Conservation (phyloP, 257 asterid genomes). For the Osmanthus fragrans region DNA sequence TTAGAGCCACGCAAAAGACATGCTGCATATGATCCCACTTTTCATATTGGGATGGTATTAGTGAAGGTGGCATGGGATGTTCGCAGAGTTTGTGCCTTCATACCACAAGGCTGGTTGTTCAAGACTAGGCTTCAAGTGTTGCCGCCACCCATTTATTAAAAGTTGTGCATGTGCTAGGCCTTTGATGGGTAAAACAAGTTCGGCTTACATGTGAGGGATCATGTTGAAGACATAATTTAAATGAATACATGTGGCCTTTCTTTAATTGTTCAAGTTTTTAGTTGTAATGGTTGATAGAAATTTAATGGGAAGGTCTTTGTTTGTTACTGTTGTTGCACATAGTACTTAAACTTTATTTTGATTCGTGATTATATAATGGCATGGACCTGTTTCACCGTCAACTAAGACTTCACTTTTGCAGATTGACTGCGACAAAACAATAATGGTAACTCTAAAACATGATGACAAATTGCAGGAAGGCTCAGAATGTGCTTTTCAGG, state of each 20-base stretch:
- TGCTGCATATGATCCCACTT: background rate
- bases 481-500: slow-evolving; percentile 95
- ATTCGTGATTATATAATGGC: background rate
- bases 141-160: background rate
- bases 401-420: slow-evolving; percentile 36
- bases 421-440: slow-evolving; percentile 98
- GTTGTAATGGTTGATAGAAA: background rate
- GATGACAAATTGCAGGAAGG: slow-evolving; percentile 99
- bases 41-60: background rate
- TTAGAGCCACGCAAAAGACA: background rate
- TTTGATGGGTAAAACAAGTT: background rate
- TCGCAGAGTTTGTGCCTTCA: background rate
- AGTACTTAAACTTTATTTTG: background rate
- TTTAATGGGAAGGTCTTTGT: background rate
- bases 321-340: slow-evolving; percentile 3
- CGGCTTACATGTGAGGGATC: background rate
- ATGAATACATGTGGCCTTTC: background rate
- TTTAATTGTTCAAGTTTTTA: background rate
- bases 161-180: background rate
- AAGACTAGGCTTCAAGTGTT: background rate
- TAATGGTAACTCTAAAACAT: slow-evolving; percentile 89
- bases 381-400: slow-evolving; percentile 1
- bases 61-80: background rate
- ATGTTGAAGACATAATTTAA: background rate
- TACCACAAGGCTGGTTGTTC: background rate